Base-by-base conservation (phyloP, 768 basidiomycete species). In the Podaxis sp. region DNA sequence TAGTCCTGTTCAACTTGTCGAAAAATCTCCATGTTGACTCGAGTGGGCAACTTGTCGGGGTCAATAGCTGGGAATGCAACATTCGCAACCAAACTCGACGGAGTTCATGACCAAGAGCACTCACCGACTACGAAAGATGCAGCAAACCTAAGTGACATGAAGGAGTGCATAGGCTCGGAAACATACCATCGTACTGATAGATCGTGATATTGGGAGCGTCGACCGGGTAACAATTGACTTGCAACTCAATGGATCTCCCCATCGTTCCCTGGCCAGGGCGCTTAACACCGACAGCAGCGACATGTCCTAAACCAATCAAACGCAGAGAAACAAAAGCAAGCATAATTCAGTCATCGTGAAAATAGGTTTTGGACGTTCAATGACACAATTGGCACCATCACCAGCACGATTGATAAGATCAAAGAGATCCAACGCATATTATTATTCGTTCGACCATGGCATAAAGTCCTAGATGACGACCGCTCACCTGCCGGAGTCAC, bases 101-200 rank as follows among this genome's bases (percentile, higher is more conserved):
- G 37, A 6, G n/a, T 10, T 18, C 2, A 37, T 21, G 25, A 35
- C 5, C n/a, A 18, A 36, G 1, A n/a, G 9, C 3, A 55, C 59
- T 47, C 44, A 61, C 59, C 59, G 14, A 61, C 59, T 61, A 13
- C n/a, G 28, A 14, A 37, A 25, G 32, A 27, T 14, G 36, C 21
- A 18, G 40, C 6, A 16, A 52, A 13, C 18, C 10, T 48, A 13
- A 48, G 42, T 25, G 3, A 21, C 7, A 28, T 21, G 6, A 5
- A 10, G 0, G 47, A 6, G 3, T 27, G 5, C 13, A 48, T 48
- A 14, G n/a, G 32, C 3, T 46, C 11, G 10, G 14, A 42, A 36
- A 62, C 85, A 55, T 68, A 90, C 91, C 87, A 71, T 93, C 90
- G 64, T 93, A 92, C 61, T 93, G 91, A 61, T 85, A 77, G 37